Evolutionary conservation across 495 filamentous ascomycete species (phyloP).

Genomic region (Astrocystis sublimbata): DNA sequence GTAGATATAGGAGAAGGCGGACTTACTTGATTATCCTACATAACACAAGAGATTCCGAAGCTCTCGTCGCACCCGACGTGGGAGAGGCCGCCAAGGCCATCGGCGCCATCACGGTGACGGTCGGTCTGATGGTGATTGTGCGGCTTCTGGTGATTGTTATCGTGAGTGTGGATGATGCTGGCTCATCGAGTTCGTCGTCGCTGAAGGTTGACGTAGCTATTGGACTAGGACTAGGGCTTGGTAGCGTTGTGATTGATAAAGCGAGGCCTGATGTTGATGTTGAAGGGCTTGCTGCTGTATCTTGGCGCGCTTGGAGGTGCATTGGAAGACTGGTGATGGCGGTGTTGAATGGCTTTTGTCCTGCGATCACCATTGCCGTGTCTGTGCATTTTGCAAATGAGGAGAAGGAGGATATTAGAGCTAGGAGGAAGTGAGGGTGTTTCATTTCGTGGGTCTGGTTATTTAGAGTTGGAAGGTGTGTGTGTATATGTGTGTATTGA

Average conservation of each 20-base stretch:
- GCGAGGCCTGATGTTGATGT: background rate
- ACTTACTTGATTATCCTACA: background rate
- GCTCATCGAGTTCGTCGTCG: background rate
- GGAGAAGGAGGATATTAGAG: background rate
- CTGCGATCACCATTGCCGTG: background rate
- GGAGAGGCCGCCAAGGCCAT: background rate
- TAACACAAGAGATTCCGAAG: background rate
- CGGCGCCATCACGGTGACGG: conserved; percentile 10
- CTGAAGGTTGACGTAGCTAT: background rate
- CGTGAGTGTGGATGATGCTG: background rate
- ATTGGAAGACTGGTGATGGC: background rate
- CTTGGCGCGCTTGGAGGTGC: background rate
- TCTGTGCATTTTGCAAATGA: background rate
- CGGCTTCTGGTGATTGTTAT: conserved; percentile 9
- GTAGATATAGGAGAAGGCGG: no score
- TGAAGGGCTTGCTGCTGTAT: background rate
- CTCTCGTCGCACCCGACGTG: background rate
- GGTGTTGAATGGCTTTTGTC: background rate
- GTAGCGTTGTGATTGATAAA: background rate
- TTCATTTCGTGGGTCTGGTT: background rate
- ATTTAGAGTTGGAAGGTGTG: no score
- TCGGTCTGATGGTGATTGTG: conserved; percentile 9
- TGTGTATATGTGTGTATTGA: no score
- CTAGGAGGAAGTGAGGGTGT: background rate
- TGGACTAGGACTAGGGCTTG: background rate